phyloP scores from a whole-genome alignment of 371 early-diverging fungal genomes.

The Mortierella sp. region DNA sequence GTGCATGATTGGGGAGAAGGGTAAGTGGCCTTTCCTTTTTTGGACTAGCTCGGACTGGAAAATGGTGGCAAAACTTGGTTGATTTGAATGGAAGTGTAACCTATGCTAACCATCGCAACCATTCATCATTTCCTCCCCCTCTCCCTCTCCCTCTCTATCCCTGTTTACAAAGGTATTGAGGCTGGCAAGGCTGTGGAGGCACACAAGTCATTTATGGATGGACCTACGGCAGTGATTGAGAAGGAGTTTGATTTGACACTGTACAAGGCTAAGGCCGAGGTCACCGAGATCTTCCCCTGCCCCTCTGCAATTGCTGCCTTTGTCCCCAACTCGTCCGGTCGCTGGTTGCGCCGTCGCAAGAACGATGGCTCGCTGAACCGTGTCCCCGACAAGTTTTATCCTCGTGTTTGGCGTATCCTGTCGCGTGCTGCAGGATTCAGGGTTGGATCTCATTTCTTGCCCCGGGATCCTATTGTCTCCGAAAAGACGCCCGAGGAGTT shows the following conservation, averaged over 20 bases:
- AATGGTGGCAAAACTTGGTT: constrained; percentile 3
- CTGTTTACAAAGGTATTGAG: constrained; percentile 28
- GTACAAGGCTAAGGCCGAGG: constrained; percentile 46
- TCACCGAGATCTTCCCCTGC: constrained; percentile 53
- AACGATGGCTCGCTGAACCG: constrained; percentile 92
- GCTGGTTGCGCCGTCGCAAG: constrained; percentile 84
- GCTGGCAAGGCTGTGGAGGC: constrained; percentile 53
- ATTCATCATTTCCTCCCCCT: background rate
- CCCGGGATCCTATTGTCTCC: constrained; percentile 86
- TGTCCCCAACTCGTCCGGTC: constrained; percentile 76
- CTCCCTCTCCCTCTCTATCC: background rate
- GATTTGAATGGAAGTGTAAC: background rate
- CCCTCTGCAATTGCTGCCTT: constrained; percentile 59
- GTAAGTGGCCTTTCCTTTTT: constrained; percentile 24
- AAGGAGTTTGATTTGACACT: constrained; percentile 55
- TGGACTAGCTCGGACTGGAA: background rate
- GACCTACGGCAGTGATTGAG: constrained; percentile 67
- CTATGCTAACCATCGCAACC: background rate
- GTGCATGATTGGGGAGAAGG: constrained; percentile 84
- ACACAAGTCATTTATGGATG: constrained; percentile 62
- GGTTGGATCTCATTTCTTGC: constrained; percentile 70
- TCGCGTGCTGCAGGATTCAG: constrained; percentile 70
- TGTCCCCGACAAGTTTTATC: constrained; percentile 84
- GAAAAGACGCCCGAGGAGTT: constrained; percentile 91
- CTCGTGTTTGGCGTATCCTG: constrained; percentile 82